Conservation (phyloP, 805 yeast species). For the Ogataea trehaloabstinens region DNA sequence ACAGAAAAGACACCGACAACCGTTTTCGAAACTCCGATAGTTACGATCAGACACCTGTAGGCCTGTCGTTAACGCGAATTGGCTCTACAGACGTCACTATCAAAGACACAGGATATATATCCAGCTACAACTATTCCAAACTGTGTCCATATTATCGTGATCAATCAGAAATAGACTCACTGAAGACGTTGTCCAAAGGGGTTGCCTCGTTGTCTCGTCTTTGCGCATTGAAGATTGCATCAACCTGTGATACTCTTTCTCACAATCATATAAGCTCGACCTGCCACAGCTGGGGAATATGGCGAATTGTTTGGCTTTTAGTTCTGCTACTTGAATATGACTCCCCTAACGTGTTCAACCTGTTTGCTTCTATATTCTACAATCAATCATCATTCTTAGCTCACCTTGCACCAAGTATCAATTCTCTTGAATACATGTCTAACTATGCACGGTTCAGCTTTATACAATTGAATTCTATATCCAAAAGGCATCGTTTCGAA, state of each 20-base stretch:
- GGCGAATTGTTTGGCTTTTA: slow-evolving; percentile 34
- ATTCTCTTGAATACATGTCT: slow-evolving; percentile 10
- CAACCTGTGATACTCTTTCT: slow-evolving; percentile 19
- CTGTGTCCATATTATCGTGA: background rate
- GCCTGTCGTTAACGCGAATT: background rate
- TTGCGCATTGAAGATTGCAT: slow-evolving; percentile 28
- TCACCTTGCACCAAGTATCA: slow-evolving; percentile 17
- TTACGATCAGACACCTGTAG: too few relatives aligned
- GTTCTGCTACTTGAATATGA: slow-evolving; percentile 31
- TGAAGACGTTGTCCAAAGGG: slow-evolving; percentile 1
- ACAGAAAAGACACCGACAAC: too few relatives aligned
- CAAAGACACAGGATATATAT: slow-evolving; percentile 11
- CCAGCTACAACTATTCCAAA: slow-evolving; percentile 7
- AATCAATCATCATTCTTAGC: slow-evolving; percentile 12
- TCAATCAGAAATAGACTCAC: background rate
- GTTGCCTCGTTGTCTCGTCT: slow-evolving; percentile 22
- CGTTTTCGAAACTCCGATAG: too few relatives aligned
- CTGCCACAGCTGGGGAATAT: slow-evolving; percentile 22
- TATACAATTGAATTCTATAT: slow-evolving; percentile 14
- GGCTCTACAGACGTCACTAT: slow-evolving; percentile 11
- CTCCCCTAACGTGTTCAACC: slow-evolving; percentile 25
- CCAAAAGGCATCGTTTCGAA: slow-evolving; percentile 34
- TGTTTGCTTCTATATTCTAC: slow-evolving; percentile 28
- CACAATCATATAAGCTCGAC: slow-evolving; percentile 22
- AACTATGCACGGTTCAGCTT: slow-evolving; percentile 20